Conservation (phyloP, 1,139 yeast genomes). For the Wickerhamomyces sp. region DNA sequence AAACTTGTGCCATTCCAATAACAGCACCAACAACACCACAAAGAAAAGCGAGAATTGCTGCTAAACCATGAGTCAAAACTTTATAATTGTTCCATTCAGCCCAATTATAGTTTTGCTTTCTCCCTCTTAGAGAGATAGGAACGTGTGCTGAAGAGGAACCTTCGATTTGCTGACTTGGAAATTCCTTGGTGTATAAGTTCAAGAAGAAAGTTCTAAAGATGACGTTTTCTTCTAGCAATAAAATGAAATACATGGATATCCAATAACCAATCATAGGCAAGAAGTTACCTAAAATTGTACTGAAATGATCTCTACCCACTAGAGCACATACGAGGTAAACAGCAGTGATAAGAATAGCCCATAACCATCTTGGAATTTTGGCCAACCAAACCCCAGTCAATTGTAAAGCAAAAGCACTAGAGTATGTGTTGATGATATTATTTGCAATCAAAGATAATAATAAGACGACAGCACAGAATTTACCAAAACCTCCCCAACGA, state of each 20-base stretch:
- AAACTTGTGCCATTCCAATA: slow-evolving; percentile 75
- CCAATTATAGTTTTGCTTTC: slow-evolving; percentile 53
- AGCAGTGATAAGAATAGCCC: slow-evolving; percentile 64
- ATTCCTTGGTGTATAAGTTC: slow-evolving; percentile 51
- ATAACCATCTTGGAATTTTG: slow-evolving; percentile 72
- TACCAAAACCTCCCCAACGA: slow-evolving; percentile 80
- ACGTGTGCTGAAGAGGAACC: slow-evolving; percentile 3
- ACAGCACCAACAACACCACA: slow-evolving; percentile 72
- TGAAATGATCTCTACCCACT: slow-evolving; percentile 73
- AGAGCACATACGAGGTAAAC: slow-evolving; percentile 65
- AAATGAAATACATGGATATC: slow-evolving; percentile 76
- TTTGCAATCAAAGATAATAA: slow-evolving; percentile 76
- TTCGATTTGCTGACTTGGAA: slow-evolving; percentile 27
- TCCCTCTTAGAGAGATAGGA: slow-evolving; percentile 18
- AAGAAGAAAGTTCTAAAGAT: slow-evolving; percentile 58
- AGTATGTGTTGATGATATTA: slow-evolving; percentile 76
- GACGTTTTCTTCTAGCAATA: slow-evolving; percentile 69
- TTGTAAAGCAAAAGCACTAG: slow-evolving; percentile 79
- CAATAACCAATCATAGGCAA: slow-evolving; percentile 94
- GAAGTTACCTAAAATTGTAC: slow-evolving; percentile 78
- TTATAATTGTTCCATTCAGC: slow-evolving; percentile 55
- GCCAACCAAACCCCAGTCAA: slow-evolving; percentile 60
- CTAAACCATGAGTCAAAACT: slow-evolving; percentile 58
- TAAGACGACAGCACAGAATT: slow-evolving; percentile 63
- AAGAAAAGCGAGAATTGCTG: slow-evolving; percentile 55